Percentiles rank a stretch among this genome's conserved stretches.
phyloP scores from a whole-genome alignment of 2,329 filamentous ascomycete species.

The Rutstroemia sp. region DNA sequence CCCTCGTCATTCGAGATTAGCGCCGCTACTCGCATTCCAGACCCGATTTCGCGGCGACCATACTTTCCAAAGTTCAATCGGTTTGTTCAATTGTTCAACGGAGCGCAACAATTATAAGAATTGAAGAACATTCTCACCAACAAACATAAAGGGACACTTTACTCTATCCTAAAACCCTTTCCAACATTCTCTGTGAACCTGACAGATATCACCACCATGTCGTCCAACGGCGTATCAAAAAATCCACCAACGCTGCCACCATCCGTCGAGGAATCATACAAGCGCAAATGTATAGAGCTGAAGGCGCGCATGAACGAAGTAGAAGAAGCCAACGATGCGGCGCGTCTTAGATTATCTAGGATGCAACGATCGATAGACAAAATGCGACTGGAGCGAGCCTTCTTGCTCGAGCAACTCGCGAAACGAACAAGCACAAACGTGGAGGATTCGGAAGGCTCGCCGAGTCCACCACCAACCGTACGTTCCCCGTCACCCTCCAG shows the following conservation, averaged over 20 bases:
- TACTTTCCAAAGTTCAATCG: neutral
- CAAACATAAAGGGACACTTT: neutral
- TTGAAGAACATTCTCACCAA: neutral
- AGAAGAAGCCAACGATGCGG: constrained; percentile 82
- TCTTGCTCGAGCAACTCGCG: constrained; percentile 64
- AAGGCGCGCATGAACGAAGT: constrained; percentile 88
- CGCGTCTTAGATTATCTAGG: constrained; percentile 69
- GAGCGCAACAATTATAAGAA: neutral
- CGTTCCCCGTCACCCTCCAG: constrained; percentile 27
- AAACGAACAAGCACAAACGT: constrained; percentile 68
- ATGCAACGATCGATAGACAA: constrained; percentile 85
- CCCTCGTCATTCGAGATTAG: constrained; percentile 2
- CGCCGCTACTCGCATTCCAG: neutral
- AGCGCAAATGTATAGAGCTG: constrained; percentile 90
- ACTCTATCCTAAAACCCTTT: neutral
- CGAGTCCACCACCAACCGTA: constrained; percentile 73
- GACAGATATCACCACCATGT: neutral
- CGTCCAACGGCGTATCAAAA: constrained; percentile 16
- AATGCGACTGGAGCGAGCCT: constrained; percentile 77
- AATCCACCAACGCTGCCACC: constrained; percentile 63
- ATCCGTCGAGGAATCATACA: constrained; percentile 91
- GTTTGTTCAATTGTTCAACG: neutral
- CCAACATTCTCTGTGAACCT: neutral
- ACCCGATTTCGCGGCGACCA: neutral
- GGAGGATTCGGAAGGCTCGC: constrained; percentile 72